A percentile compares a stretch with the other conserved stretches of the same genome.
Evolutionary conservation across 352 stramenopile genomes (phyloP).

Genomic region (Globisporangium parvum): DNA sequence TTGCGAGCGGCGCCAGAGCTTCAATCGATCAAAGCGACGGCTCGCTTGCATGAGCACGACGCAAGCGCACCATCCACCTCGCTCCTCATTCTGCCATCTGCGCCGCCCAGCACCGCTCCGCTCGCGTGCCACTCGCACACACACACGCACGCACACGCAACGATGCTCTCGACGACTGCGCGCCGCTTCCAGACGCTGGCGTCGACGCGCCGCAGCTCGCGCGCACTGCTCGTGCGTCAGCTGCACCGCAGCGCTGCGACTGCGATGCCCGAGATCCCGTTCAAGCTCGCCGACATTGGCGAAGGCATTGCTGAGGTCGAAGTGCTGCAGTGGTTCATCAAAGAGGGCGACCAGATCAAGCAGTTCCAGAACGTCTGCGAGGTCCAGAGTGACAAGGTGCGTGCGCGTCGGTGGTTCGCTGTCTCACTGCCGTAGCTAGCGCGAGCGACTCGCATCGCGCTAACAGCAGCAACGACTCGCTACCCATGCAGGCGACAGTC

Average conservation of each 20-base stretch:
- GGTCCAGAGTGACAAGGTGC: conserved; percentile 95
- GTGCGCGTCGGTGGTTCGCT: conserved; percentile 11
- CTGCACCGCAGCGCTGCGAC: conserved; percentile 43
- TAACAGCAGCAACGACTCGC: neutral
- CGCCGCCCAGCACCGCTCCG: neutral
- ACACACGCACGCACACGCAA: neutral
- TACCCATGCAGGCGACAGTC: conserved; percentile 75
- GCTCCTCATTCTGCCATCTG: conserved; percentile 14
- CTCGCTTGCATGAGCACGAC: no score
- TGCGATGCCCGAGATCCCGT: conserved; percentile 73
- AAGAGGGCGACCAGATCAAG: conserved; percentile 84
- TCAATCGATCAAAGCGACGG: conserved; percentile 1
- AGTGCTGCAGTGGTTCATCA: conserved; percentile 97
- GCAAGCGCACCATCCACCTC: no score
- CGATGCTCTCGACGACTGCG: conserved; percentile 12
- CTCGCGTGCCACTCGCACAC: neutral
- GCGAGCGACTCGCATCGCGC: neutral
- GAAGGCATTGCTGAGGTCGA: conserved; percentile 99
- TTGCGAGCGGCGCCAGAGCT: conserved; percentile 1
- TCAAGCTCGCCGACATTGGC: conserved; percentile 96
- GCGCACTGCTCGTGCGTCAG: neutral
- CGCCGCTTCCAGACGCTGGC: conserved; percentile 11
- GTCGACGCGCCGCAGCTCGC: neutral
- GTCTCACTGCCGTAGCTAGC: neutral
- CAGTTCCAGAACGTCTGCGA: conserved; percentile 98